These are phyloP conservation scores for Podaxis carcinomalis DNA, from an alignment of 768 basidiomycete species.

Conservation along the genomic window DNA sequence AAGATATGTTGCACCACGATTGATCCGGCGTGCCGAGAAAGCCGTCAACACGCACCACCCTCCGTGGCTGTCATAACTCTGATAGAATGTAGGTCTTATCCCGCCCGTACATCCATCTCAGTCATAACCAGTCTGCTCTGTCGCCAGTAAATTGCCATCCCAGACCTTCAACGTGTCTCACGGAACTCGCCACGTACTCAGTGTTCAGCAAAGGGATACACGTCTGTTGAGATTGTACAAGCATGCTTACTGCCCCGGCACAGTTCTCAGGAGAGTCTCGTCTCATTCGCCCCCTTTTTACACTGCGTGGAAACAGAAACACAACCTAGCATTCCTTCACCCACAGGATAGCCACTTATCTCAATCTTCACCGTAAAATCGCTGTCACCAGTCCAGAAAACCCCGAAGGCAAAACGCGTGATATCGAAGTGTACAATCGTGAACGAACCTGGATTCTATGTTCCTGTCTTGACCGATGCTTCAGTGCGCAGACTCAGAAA, in stretches of 20 bases:
- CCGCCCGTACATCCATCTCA: conserved; percentile 1
- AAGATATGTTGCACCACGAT: no score
- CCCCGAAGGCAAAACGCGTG: conserved; percentile 75
- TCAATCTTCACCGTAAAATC: conserved; percentile 92
- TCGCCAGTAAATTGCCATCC: conserved; percentile 74
- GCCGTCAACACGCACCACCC: no score
- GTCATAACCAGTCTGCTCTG: neutral
- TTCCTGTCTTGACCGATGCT: conserved; percentile 81
- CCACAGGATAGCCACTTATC: conserved; percentile 86
- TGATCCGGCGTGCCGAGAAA: no score
- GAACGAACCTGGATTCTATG: conserved; percentile 93
- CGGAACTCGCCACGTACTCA: conserved; percentile 87
- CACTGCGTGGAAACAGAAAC: neutral
- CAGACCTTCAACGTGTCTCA: conserved; percentile 78
- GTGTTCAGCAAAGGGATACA: conserved; percentile 81
- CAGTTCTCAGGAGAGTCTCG: conserved; percentile 68
- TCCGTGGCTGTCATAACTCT: no score
- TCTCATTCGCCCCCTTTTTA: conserved; percentile 13
- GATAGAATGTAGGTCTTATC: no score
- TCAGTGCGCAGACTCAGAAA: conserved; percentile 93
- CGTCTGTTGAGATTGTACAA: conserved; percentile 90
- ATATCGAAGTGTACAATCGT: conserved; percentile 86
- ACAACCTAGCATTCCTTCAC: conserved; percentile 18
- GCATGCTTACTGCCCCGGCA: conserved; percentile 89
- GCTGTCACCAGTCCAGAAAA: conserved; percentile 56